Conservation (phyloP, 1,139 yeast genomes). For the Dujonia santamariae region DNA sequence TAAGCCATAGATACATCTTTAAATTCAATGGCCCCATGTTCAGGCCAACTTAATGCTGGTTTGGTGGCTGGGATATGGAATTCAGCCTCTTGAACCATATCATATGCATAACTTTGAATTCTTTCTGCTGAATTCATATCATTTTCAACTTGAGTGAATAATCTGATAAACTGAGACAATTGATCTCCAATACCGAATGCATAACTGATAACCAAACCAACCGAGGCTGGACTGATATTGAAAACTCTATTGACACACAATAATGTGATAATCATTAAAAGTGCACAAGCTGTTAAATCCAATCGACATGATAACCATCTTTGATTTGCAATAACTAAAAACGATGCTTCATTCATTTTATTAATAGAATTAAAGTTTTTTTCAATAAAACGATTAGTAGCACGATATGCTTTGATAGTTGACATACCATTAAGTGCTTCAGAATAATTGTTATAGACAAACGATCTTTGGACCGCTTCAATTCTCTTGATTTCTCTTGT, state of each 20-base stretch:
- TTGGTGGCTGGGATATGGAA: conserved; percentile 43
- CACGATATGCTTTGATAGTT: conserved; percentile 38
- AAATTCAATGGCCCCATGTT: conserved; percentile 15
- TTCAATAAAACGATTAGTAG: conserved; percentile 27
- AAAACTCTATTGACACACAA: conserved; percentile 41
- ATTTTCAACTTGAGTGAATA: conserved; percentile 46
- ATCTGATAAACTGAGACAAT: conserved; percentile 38
- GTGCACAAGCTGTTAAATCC: conserved; percentile 35
- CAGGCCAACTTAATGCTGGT: conserved; percentile 42
- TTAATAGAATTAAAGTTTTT: conserved; percentile 36
- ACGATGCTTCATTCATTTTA: conserved; percentile 44
- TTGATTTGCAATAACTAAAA: conserved; percentile 39
- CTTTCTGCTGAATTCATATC: conserved; percentile 50
- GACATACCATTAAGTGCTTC: conserved; percentile 46
- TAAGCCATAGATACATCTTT: conserved; percentile 17
- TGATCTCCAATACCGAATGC: conserved; percentile 45
- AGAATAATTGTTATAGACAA: conserved; percentile 45
- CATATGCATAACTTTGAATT: conserved; percentile 39
- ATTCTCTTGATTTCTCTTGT: conserved; percentile 44
- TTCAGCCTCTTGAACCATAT: conserved; percentile 37
- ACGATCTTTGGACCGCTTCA: conserved; percentile 44
- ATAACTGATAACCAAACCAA: conserved; percentile 43
- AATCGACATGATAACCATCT: conserved; percentile 44
- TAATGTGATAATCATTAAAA: conserved; percentile 39
- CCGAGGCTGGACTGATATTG: conserved; percentile 39